Evolutionary conservation across 352 stramenopile genomes (phyloP), one percentile per base, ranked within the genome.

Genomic region (Globisporangium lucens): DNA sequence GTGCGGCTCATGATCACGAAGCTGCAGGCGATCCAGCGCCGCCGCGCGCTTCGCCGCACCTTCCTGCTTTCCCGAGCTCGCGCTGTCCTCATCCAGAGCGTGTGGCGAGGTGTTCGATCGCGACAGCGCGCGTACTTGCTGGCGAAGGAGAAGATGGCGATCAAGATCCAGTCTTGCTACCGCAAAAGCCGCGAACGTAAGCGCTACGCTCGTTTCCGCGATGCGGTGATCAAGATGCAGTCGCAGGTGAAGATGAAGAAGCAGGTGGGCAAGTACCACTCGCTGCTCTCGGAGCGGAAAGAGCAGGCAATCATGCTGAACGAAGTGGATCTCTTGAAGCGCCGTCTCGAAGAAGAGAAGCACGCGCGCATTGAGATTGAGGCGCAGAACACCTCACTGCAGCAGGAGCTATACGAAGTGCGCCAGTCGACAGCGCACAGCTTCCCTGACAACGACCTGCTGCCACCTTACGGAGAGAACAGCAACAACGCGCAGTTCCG

Each of bases 271-370:
- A 90, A 89, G 67, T 93, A 90, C 61, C 71, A 83, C 30, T 68
- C 67, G 30, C 73, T 90, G 66, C 67, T 91, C 30, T 80, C 73
- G 0, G 76, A 90, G 43, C 80, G 82, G 51, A 81, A 87, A 60
- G 83, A 93, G 56, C 85, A 93, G 41, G 80, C 75, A 43, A 72
- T 74, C 9, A 95, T 95, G 83, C 82, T 94, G 67, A 90, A 75
- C 13, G 83, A 93, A 43, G 82, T 95, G 12, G 79, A 90, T 12
- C 61, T 82, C 8, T 65, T 95, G 29, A 93, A 95, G 65, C 78
- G 78, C 24, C 84, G 87, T 20, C 68, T 95, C 1, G 87, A 93
- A 41, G 85, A 93, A 46, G 85, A 95, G 65, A 95, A 95, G 65
- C 74, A 76, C 51, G 78, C 78, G 24, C 83, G 85, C 20, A 69